Conservation (phyloP, 2,329 filamentous ascomycete genomes). For the Colletotrichum neosansevieriae region DNA sequence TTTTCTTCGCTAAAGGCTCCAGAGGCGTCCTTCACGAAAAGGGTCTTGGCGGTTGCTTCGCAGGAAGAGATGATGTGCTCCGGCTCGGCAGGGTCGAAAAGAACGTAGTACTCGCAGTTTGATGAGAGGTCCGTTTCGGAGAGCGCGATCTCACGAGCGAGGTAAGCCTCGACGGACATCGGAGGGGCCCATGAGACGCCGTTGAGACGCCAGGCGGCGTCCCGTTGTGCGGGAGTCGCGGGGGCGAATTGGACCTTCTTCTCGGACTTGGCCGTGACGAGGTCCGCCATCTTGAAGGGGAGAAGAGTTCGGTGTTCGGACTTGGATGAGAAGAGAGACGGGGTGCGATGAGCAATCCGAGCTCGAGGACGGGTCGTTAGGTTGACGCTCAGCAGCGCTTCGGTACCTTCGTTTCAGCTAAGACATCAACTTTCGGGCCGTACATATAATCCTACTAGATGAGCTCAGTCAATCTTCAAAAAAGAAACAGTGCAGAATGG, state of each 20-base stretch:
- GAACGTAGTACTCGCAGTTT: conserved; percentile 48
- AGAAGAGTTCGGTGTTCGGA: not conserved
- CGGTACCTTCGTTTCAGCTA: conserved; percentile 11
- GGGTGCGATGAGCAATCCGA: not conserved
- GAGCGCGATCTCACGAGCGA: conserved; percentile 46
- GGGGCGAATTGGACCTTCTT: conserved; percentile 45
- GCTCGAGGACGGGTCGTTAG: not conserved
- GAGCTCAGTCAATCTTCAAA: not conserved
- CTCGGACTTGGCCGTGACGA: conserved; percentile 14
- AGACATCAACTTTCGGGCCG: not conserved
- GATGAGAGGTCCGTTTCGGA: conserved; percentile 45
- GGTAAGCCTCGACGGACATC: conserved; percentile 46
- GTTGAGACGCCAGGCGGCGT: conserved; percentile 48
- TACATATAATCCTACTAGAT: not conserved
- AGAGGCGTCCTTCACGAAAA: conserved; percentile 44
- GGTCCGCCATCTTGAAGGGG: conserved; percentile 24
- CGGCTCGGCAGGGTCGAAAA: conserved; percentile 46
- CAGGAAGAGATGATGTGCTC: conserved; percentile 51
- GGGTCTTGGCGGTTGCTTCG: conserved; percentile 41
- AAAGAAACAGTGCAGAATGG: not conserved
- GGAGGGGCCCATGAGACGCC: conserved; percentile 47
- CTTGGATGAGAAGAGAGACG: not conserved
- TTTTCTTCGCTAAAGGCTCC: conserved; percentile 44
- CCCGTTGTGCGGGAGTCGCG: conserved; percentile 47
- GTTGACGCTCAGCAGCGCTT: not conserved